A percentile compares a stretch with the other conserved stretches of the same genome.
phyloP scores from a whole-genome alignment of 805 yeast species.

The Saturnispora galanensis region DNA sequence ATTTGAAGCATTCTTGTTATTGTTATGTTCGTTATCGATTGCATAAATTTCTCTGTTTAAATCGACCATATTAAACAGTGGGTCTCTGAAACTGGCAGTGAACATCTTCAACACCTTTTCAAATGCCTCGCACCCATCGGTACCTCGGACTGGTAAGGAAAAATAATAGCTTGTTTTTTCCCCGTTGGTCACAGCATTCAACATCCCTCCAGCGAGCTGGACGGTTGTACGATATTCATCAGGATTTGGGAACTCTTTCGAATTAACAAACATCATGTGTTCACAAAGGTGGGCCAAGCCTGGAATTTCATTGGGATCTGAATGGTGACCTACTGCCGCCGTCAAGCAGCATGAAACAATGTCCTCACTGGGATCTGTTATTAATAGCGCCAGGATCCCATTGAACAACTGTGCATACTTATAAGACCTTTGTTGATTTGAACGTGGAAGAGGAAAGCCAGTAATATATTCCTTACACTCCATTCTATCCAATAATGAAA shows the following conservation, averaged over 20 bases:
- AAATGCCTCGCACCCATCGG: slow-evolving; percentile 27
- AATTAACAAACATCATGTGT: slow-evolving; percentile 54
- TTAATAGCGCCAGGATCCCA: slow-evolving; percentile 56
- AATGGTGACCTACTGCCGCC: slow-evolving; percentile 71
- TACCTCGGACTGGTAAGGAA: slow-evolving; percentile 39
- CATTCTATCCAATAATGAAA: neutral
- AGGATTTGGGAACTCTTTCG: slow-evolving; percentile 42
- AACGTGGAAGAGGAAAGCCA: slow-evolving; percentile 11
- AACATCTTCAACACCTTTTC: slow-evolving; percentile 39
- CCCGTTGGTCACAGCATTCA: slow-evolving; percentile 63
- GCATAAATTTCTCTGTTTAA: slow-evolving; percentile 47
- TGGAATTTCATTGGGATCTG: slow-evolving; percentile 58
- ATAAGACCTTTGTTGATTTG: slow-evolving; percentile 28
- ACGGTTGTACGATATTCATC: slow-evolving; percentile 36
- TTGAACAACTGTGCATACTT: slow-evolving; percentile 47
- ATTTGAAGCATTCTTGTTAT: slow-evolving; percentile 34
- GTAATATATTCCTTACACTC: neutral
- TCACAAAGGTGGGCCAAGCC: slow-evolving; percentile 92
- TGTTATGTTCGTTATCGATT: slow-evolving; percentile 55
- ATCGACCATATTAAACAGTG: slow-evolving; percentile 35
- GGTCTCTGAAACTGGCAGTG: slow-evolving; percentile 40
- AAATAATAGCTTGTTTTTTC: slow-evolving; percentile 57
- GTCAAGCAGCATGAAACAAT: slow-evolving; percentile 61
- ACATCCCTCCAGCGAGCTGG: slow-evolving; percentile 41
- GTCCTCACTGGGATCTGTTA: slow-evolving; percentile 66